Evolutionary conservation across 106 monocot species (phyloP).

Genomic region (Vanilla planifolia): DNA sequence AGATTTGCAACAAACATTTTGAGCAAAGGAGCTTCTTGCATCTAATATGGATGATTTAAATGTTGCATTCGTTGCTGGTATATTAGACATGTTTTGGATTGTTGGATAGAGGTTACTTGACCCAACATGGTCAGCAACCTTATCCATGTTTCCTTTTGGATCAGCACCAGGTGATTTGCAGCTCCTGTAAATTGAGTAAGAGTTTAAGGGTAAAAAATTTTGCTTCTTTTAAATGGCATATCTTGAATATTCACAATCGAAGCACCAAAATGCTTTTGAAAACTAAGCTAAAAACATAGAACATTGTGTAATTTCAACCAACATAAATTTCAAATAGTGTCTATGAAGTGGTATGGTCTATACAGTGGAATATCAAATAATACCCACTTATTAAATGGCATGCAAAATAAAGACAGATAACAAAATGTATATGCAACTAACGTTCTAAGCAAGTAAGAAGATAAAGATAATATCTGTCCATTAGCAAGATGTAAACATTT

Average conservation of each 20-base stretch:
- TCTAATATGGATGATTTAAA: slow-evolving; percentile 53
- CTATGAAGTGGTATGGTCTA: no score
- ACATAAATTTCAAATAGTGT: no score
- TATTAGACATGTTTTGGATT: slow-evolving; percentile 27
- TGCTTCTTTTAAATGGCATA: no score
- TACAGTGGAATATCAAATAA: no score
- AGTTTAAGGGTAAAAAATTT: background rate
- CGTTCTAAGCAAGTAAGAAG: no score
- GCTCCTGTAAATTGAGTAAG: slow-evolving; percentile 24
- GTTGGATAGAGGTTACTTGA: slow-evolving; percentile 60
- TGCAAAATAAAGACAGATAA: no score
- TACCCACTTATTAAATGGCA: no score
- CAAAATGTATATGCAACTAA: no score
- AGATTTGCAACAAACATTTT: slow-evolving; percentile 15
- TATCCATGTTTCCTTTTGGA: slow-evolving; percentile 21
- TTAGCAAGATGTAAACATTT: no score
- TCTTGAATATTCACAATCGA: no score
- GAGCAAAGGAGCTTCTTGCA: slow-evolving; percentile 48
- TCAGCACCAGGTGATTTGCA: slow-evolving; percentile 53
- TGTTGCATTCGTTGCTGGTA: slow-evolving; percentile 29
- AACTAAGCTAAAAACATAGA: background rate
- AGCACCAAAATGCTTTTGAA: background rate
- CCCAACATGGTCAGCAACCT: slow-evolving; percentile 22
- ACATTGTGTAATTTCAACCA: background rate
- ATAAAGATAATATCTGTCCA: no score